phyloP scores from a whole-genome alignment of 495 filamentous ascomycete genomes.

The Bombardia bombarda region DNA sequence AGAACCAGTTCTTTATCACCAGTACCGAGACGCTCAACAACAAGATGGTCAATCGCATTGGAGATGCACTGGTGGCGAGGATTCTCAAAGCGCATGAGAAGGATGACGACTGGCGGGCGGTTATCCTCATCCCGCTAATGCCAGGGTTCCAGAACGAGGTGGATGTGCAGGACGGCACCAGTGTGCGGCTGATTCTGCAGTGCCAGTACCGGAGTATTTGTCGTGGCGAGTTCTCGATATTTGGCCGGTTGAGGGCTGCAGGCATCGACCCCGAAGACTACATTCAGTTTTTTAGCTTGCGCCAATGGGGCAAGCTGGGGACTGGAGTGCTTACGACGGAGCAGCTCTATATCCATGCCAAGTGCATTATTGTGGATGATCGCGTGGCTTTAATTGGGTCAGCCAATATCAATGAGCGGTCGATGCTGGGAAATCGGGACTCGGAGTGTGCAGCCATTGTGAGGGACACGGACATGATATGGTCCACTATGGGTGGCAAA shows the following conservation, averaged over 20 bases:
- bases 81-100: constrained; percentile 79
- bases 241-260: constrained; percentile 68
- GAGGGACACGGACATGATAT: constrained; percentile 87
- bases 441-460: constrained; percentile 90
- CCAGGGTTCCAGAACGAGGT: constrained; percentile 98
- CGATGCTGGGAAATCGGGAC: constrained; percentile 85
- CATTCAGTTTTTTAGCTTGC: constrained; percentile 88
- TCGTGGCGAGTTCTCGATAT: constrained; percentile 87
- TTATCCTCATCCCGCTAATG: constrained; percentile 91
- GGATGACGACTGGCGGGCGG: constrained; percentile 86
- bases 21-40: constrained; percentile 82
- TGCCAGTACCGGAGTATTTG: constrained; percentile 97
- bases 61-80: constrained; percentile 89
- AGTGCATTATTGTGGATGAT: constrained; percentile 95
- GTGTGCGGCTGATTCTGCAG: constrained; percentile 92
- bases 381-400: constrained; percentile 90
- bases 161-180: constrained; percentile 85
- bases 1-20: constrained; percentile 98
- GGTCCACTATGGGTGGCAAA: constrained; percentile 82
- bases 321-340: constrained; percentile 80
- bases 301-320: constrained; percentile 90
- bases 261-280: constrained; percentile 96
- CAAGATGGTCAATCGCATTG: constrained; percentile 86
- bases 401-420: constrained; percentile 98
- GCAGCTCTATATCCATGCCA: constrained; percentile 97